These are phyloP conservation scores for Hanseniaspora clermontiae DNA, from an alignment of 805 yeast genomes.

Conservation along the genomic window DNA sequence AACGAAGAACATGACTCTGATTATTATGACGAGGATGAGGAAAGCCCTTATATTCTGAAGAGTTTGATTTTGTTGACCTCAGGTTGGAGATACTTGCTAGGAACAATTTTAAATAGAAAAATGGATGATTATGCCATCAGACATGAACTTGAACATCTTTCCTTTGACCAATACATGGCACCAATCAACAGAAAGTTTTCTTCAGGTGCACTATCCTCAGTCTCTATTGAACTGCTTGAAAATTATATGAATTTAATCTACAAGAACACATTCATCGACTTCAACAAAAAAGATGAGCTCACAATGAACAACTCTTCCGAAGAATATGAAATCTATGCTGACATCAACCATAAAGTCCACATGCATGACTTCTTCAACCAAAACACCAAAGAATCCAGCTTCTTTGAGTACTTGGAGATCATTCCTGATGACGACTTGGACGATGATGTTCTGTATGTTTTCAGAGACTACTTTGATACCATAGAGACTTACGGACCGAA, in stretches of 20 bases:
- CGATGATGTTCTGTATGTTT: slow-evolving; percentile 52
- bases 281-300: slow-evolving; percentile 11
- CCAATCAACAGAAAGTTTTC: slow-evolving; percentile 54
- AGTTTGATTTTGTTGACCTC: slow-evolving; percentile 49
- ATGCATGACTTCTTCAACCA: slow-evolving; percentile 11
- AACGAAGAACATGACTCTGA: not conserved
- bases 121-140: slow-evolving; percentile 9
- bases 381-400: not conserved
- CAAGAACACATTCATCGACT: slow-evolving; percentile 5
- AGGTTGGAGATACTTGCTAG: slow-evolving; percentile 49
- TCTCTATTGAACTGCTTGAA: slow-evolving; percentile 11
- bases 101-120: slow-evolving; percentile 40
- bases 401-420: slow-evolving; percentile 8
- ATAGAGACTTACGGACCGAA: not conserved
- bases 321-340: not conserved
- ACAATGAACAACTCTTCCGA: not conserved
- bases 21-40: slow-evolving; percentile 24
- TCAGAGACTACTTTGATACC: slow-evolving; percentile 26
- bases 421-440: slow-evolving; percentile 46
- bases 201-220: slow-evolving; percentile 31
- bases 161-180: slow-evolving; percentile 47
- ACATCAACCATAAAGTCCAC: not conserved
- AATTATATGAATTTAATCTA: slow-evolving; percentile 4
- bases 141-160: slow-evolving; percentile 49
- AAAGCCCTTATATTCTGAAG: slow-evolving; percentile 36